Percentiles rank a stretch among this genome's conserved stretches.
phyloP scores from a whole-genome alignment of 306 rosid species.

The Lathyrus aphaca region DNA sequence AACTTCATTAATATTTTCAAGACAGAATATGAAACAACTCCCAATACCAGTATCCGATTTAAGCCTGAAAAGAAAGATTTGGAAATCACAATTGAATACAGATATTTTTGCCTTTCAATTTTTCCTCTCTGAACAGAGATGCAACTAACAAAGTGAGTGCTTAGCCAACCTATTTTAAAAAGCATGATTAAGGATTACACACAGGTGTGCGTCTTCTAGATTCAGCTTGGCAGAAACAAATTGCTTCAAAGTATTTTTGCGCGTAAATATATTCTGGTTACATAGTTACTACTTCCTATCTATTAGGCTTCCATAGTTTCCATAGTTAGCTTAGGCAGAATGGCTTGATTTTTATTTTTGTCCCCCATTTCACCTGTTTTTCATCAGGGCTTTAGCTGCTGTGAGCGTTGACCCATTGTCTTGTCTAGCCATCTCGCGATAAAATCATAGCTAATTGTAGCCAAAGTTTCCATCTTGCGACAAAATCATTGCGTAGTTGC shows the following conservation, averaged over 20 bases:
- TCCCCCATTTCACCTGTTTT: background rate
- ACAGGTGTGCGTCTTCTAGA: background rate
- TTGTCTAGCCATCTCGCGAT: too few species aligned
- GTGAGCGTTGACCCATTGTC: background rate
- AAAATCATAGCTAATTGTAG: too few species aligned
- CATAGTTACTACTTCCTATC: background rate
- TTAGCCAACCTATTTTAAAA: conserved; percentile 13
- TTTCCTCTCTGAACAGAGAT: conserved; percentile 1
- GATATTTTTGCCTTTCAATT: background rate
- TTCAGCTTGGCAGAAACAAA: conserved; percentile 12
- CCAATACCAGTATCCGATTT: background rate
- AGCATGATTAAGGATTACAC: conserved; percentile 3
- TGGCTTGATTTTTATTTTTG: background rate
- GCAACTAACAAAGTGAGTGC: background rate
- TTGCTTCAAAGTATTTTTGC: background rate
- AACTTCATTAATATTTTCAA: conserved; percentile 28
- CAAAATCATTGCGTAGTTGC: too few species aligned
- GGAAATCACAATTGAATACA: conserved; percentile 5
- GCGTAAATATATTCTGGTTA: background rate
- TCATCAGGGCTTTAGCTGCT: background rate
- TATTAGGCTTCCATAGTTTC: background rate
- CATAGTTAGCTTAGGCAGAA: background rate
- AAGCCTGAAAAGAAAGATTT: conserved; percentile 20
- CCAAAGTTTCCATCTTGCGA: too few species aligned
- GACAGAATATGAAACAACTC: conserved; percentile 21